These are phyloP conservation scores for Ogataea pilisensis DNA, from an alignment of 805 yeast species.

Conservation along the genomic window DNA sequence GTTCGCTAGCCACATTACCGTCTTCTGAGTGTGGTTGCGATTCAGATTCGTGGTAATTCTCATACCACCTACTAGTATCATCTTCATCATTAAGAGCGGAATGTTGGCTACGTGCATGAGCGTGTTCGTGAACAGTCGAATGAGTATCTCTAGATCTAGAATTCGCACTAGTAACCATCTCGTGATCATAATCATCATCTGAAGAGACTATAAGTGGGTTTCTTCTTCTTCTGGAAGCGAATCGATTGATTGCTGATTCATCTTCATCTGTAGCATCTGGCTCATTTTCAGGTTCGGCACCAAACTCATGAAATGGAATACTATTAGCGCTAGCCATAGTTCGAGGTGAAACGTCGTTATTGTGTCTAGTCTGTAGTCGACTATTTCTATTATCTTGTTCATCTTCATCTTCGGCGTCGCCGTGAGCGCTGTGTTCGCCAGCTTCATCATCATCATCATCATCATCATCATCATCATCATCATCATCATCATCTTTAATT, in stretches of 20 bases:
- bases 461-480: slow-evolving; percentile 1
- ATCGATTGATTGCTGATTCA: too few relatives aligned
- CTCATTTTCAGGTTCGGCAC: not conserved
- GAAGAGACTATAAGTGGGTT: not conserved
- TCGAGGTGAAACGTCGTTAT: not conserved
- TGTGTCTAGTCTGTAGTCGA: too few relatives aligned
- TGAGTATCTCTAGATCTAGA: too few relatives aligned
- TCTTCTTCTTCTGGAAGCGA: not conserved
- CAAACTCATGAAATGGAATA: not conserved
- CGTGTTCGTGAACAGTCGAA: too few relatives aligned
- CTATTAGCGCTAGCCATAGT: not conserved
- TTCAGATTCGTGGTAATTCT: not conserved
- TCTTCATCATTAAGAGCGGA: too few relatives aligned
- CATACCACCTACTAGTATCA: not conserved
- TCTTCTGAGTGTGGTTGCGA: too few relatives aligned
- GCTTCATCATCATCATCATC: slow-evolving; percentile 9
- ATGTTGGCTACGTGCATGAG: too few relatives aligned
- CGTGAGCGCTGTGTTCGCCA: not conserved
- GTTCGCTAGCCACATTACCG: too few relatives aligned
- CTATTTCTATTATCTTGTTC: not conserved
- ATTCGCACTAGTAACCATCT: too few relatives aligned
- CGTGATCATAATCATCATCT: not conserved
- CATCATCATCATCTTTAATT: not conserved
- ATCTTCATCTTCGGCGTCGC: slow-evolving; percentile 1
- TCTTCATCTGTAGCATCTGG: not conserved